Base-by-base conservation (phyloP, 805 yeast genomes). In the Wickerhamiella qilinensis region DNA sequence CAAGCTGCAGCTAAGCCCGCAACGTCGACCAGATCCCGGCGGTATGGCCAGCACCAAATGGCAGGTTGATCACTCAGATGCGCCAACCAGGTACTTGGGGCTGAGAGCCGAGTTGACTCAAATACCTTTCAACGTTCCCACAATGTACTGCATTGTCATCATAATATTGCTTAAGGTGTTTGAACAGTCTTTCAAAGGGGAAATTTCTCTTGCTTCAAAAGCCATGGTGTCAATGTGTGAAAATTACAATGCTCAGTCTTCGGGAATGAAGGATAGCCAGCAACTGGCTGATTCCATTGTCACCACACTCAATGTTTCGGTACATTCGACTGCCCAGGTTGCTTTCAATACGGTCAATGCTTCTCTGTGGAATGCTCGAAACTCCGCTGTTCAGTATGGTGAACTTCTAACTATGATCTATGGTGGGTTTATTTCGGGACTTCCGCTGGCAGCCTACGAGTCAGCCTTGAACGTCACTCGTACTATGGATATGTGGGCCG, bases 11-110 rank as follows among this genome's bases (percentile, higher is more conserved):
- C n/a, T n/a, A n/a, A n/a, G n/a, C n/a, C n/a, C n/a, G n/a, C n/a
- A n/a, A n/a, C n/a, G n/a, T n/a, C n/a, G n/a, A n/a, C n/a, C n/a
- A n/a, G n/a, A n/a, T n/a, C n/a, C n/a, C n/a, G n/a, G n/a, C n/a
- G n/a, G n/a, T n/a, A n/a, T n/a, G n/a, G n/a, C n/a, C n/a, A n/a
- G n/a, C n/a, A 38, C 37, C 25, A 38, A 35, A 33, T 39, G 43
- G 45, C 36, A 32, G 19, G 38, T 42, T 9, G 38, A 43, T 19
- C 38, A 47, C 11, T 33, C 40, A 5, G 38, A 38, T 9, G 41
- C 35, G 8, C 36, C 38, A 6, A 46, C 52, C 5, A 39, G 47
- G 6, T 48, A 48, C 28, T n/a, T 44, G 11, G 43, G 54, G 16
- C 42, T 48, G 1, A 28, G 40, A 20, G 43, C 48, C 12, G 39